These are phyloP conservation scores for Ogataea philodendri DNA, from an alignment of 805 yeast genomes.

Conservation along the genomic window DNA sequence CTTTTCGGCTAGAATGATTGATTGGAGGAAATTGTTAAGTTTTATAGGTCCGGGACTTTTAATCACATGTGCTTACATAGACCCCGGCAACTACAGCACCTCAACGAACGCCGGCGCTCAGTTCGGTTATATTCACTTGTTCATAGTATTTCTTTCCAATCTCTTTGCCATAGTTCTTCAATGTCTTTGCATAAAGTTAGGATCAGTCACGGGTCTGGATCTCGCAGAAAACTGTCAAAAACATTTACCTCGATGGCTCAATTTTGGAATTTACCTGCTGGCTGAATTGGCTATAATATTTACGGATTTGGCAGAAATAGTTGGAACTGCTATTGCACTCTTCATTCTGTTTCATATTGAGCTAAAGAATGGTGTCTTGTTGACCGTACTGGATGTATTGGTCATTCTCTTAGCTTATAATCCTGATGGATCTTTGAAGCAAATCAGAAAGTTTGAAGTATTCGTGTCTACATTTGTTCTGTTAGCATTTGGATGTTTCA, in stretches of 20 bases:
- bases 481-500: constrained; percentile 74
- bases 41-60: constrained; percentile 87
- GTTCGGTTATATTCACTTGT: constrained; percentile 68
- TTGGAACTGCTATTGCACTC: constrained; percentile 86
- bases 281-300: constrained; percentile 89
- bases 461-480: constrained; percentile 70
- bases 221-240: constrained; percentile 79
- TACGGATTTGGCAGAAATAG: constrained; percentile 91
- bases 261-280: constrained; percentile 58
- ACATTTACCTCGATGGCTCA: constrained; percentile 66
- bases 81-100: constrained; percentile 91
- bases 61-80: constrained; percentile 89
- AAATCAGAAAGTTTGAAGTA: constrained; percentile 73
- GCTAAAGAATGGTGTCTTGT: constrained; percentile 65
- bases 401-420: constrained; percentile 75
- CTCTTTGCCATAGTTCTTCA: constrained; percentile 81
- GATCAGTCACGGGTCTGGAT: constrained; percentile 87
- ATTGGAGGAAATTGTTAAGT: constrained; percentile 48
- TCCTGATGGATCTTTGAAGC: constrained; percentile 71
- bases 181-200: constrained; percentile 77
- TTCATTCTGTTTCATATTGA: constrained; percentile 77
- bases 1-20: constrained; percentile 12
- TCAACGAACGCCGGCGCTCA: constrained; percentile 87
- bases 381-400: constrained; percentile 81
- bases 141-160: constrained; percentile 73